These are phyloP conservation scores for Castanea sativa DNA, from an alignment of 306 rosid genomes.

Conservation along the genomic window DNA sequence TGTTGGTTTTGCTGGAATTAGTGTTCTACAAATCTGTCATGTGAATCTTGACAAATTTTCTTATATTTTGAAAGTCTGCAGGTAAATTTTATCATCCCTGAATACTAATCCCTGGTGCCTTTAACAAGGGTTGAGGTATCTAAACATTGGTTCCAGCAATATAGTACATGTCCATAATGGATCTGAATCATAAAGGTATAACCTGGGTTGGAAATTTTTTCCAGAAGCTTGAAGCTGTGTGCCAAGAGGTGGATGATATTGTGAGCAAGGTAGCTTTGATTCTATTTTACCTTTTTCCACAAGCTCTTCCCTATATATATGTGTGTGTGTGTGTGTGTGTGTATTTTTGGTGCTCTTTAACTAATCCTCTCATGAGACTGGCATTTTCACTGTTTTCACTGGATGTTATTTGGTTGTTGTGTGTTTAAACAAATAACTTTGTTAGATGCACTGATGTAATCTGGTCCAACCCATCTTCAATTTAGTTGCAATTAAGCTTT, in stretches of 20 bases:
- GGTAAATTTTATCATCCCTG: slow-evolving; percentile 22
- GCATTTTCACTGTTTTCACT: background rate
- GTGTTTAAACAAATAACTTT: background rate
- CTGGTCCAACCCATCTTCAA: background rate
- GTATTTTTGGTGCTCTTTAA: background rate
- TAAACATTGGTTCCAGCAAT: slow-evolving; percentile 1
- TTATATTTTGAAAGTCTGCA: slow-evolving; percentile 12
- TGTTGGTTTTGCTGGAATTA: background rate
- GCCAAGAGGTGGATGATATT: slow-evolving; percentile 76
- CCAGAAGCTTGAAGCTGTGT: slow-evolving; percentile 78
- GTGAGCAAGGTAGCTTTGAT: slow-evolving; percentile 56
- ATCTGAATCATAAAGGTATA: slow-evolving; percentile 46
- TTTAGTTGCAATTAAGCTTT: background rate
- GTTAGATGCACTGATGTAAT: background rate
- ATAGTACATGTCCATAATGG: slow-evolving; percentile 40
- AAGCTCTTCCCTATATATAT: background rate
- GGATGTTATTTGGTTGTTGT: background rate
- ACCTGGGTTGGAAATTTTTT: slow-evolving; percentile 73
- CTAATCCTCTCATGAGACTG: slow-evolving; percentile 7
- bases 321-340: no score
- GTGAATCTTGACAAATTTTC: background rate
- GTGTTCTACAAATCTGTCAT: background rate
- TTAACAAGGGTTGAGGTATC: slow-evolving; percentile 5
- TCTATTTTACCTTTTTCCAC: background rate
- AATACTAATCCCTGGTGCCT: background rate